A percentile compares a stretch with the other conserved stretches of the same genome.
Evolutionary conservation across 2,329 filamentous ascomycete species (phyloP).

Genomic region (Alternaria panax): DNA sequence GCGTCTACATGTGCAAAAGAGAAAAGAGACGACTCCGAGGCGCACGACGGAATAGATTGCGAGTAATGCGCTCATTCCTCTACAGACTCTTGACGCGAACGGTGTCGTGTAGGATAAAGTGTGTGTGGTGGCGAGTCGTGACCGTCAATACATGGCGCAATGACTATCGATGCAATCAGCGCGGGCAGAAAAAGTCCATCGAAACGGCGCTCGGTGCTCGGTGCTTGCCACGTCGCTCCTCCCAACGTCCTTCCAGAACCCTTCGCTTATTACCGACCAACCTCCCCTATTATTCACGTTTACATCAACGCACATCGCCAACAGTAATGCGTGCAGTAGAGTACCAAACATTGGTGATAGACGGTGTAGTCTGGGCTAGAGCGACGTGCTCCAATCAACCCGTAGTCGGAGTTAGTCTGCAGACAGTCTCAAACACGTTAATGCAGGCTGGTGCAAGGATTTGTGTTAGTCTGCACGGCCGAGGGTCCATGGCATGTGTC

Average conservation of each 20-base stretch:
- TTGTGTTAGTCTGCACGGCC: not conserved
- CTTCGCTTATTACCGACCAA: not conserved
- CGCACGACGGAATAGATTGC: not conserved
- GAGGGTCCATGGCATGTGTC: conserved; percentile 11
- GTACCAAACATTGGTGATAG: conserved; percentile 17
- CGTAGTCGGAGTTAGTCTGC: not conserved
- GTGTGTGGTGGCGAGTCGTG: conserved; percentile 11
- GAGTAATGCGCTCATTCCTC: conserved; percentile 12
- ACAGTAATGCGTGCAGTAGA: conserved; percentile 13
- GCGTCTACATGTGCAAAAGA: conserved; percentile 1
- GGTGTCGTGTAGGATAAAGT: conserved; percentile 5
- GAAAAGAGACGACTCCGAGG: not conserved
- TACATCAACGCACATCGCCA: conserved; percentile 6
- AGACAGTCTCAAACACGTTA: conserved; percentile 11
- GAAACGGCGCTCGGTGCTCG: not conserved
- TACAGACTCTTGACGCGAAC: not conserved
- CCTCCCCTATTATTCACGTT: conserved; percentile 2
- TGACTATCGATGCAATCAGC: conserved; percentile 1
- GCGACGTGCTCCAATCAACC: conserved; percentile 2
- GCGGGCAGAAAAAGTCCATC: not conserved
- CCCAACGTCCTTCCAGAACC: not conserved
- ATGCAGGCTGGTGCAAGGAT: conserved; percentile 12
- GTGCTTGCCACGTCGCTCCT: conserved; percentile 4
- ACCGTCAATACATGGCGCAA: conserved; percentile 16
- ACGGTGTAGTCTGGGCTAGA: conserved; percentile 6